Conservation (phyloP, 495 filamentous ascomycete species). For the Aspergillus panamensis region DNA sequence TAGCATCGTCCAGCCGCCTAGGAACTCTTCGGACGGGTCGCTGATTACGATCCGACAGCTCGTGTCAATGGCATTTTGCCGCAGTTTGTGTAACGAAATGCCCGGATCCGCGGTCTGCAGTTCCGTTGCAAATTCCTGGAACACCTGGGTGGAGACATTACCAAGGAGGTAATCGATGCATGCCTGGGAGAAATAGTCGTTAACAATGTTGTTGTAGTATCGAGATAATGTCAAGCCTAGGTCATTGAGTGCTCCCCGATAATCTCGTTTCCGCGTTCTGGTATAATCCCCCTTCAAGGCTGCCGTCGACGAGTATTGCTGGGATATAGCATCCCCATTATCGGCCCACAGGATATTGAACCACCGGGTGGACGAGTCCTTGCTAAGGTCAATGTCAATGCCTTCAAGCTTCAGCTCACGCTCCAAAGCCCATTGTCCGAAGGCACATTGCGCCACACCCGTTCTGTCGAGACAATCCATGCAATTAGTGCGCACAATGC, state of each 20-base stretch:
- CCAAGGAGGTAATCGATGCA: constrained; percentile 93
- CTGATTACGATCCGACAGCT: constrained; percentile 79
- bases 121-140: constrained; percentile 85
- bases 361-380: constrained; percentile 74
- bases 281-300: constrained; percentile 96
- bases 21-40: constrained; percentile 75
- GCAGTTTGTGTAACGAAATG: constrained; percentile 74
- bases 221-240: constrained; percentile 78
- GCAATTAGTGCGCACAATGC: constrained; percentile 85
- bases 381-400: constrained; percentile 62
- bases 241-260: constrained; percentile 89
- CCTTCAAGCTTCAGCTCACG: constrained; percentile 70
- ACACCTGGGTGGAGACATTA: constrained; percentile 75
- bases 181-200: constrained; percentile 93
- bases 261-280: constrained; percentile 82
- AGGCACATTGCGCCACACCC: constrained; percentile 87
- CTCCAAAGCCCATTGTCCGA: constrained; percentile 72
- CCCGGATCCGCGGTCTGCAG: constrained; percentile 87
- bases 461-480: constrained; percentile 97
- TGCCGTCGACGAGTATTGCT: constrained; percentile 79
- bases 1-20: constrained; percentile 79
- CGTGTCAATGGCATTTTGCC: constrained; percentile 84
- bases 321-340: constrained; percentile 65
- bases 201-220: constrained; percentile 75
- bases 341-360: constrained; percentile 97